Base-by-base conservation (phyloP, 1,284 basidiomycete genomes). In the Cryptococcus hybrid region DNA sequence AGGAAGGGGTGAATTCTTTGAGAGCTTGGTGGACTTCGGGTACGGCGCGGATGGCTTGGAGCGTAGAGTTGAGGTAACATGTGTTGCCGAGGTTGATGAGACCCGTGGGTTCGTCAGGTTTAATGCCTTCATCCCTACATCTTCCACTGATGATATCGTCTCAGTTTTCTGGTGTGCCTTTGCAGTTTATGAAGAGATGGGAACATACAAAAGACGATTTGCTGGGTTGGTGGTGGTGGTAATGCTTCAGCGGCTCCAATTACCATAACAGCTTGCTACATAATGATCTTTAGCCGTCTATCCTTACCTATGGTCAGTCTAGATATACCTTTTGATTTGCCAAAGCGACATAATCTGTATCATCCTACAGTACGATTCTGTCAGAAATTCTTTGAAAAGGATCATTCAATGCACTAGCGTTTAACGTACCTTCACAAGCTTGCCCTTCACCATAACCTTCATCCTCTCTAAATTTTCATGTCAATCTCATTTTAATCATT, bases 391-490 rank as follows among this genome's bases (percentile, higher is more conserved):
- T 24, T 3, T 24, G 24, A 42, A 42, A 9, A 9, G 40, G 9
- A 9, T n/a, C n/a, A n/a, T 42, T 42, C 9, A 42, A 9, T 42
- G n/a, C 9, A 42, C 40, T n/a, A 42, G 40, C 9, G 40, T 11
- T 9, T 42, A 11, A 42, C n/a, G 40, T 42, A 78, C 72, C 59
- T 74, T 67, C 50, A 69, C 63, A 11, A 75, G 83, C n/a, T 90
- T 90, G 50, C 90, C 90, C 75, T 96, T 97, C 74, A 95, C 83
- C 89, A 97, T 94, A 63, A 98, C 89, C 79, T 97, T 99, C 89
- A 96, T 94, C 51, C 93, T 84, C 68, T 94, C 92, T 51, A 84
- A 47, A 46, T 13, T 57, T 6, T 59, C 37, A 51, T 4, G 15
- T 58, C 56, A 62, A 18, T 12, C 5, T 24, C 13, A 3, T 15